Percentiles rank a stretch among this genome's conserved stretches.
Evolutionary conservation across 1,139 yeast species (phyloP).

Genomic region (Lodderomyces margitis): DNA sequence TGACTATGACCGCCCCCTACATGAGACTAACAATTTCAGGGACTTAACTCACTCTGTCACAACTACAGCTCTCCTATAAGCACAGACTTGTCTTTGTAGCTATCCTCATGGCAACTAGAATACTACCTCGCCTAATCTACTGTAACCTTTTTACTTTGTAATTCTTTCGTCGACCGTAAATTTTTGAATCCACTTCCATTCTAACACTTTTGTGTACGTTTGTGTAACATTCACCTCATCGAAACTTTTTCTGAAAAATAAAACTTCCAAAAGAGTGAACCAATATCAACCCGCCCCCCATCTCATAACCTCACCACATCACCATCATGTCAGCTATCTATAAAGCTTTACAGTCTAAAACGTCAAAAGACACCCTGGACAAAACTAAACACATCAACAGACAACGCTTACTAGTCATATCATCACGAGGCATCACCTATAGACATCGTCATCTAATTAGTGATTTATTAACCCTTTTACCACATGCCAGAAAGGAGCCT

Average conservation of each 20-base stretch:
- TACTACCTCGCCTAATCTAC: too few relatives aligned
- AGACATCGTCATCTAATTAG: constrained; percentile 93
- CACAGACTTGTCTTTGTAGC: too few relatives aligned
- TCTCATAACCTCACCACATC: neutral
- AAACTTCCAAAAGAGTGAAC: neutral
- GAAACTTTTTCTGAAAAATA: constrained; percentile 1
- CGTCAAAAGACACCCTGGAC: constrained; percentile 43
- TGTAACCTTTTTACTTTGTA: too few relatives aligned
- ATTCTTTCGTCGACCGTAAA: too few relatives aligned
- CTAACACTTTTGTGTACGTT: neutral
- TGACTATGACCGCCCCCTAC: too few relatives aligned
- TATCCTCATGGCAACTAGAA: too few relatives aligned
- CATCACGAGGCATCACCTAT: constrained; percentile 91
- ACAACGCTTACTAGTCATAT: constrained; percentile 80
- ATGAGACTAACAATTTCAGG: too few relatives aligned
- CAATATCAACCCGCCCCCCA: too few relatives aligned
- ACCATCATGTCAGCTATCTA: constrained; percentile 57
- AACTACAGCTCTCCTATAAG: too few relatives aligned
- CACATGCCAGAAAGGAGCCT: constrained; percentile 96
- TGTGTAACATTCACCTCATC: constrained; percentile 7
- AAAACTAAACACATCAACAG: constrained; percentile 62
- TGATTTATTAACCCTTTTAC: constrained; percentile 76
- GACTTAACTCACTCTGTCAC: too few relatives aligned
- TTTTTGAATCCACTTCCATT: neutral
- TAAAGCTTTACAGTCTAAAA: constrained; percentile 63